phyloP scores from a whole-genome alignment of 2,329 filamentous ascomycete species.

The Epichloe elymi region DNA sequence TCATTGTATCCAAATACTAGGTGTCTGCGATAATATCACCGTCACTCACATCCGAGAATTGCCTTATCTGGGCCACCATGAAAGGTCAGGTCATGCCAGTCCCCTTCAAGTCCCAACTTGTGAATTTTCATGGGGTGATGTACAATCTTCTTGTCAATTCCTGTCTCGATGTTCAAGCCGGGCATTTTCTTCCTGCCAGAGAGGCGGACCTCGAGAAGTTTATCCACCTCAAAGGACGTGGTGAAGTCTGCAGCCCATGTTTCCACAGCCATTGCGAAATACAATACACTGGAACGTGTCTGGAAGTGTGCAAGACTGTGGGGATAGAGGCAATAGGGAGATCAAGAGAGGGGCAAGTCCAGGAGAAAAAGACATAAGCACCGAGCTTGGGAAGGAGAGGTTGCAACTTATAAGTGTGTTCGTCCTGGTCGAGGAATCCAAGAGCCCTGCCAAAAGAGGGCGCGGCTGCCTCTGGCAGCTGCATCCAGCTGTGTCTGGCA shows the following conservation, averaged over 20 bases:
- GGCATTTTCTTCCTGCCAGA: constrained; percentile 42
- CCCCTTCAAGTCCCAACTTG: constrained; percentile 38
- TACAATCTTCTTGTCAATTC: constrained; percentile 40
- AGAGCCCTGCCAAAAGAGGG: too few species aligned
- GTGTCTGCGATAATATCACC: not conserved
- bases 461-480: too few species aligned
- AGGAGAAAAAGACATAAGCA: too few species aligned
- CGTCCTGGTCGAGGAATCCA: too few species aligned
- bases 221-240: constrained; percentile 32
- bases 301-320: not conserved
- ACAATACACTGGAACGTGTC: not conserved
- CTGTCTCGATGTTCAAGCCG: constrained; percentile 36
- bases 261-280: not conserved
- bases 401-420: too few species aligned
- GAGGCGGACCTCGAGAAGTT: constrained; percentile 42
- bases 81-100: constrained; percentile 49
- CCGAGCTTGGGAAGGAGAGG: too few species aligned
- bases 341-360: too few species aligned
- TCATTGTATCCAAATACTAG: not conserved
- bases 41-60: constrained; percentile 38
- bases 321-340: too few species aligned
- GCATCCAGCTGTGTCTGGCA: too few species aligned
- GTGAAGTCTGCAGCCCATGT: constrained; percentile 18
- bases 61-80: constrained; percentile 53
- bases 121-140: constrained; percentile 31